Evolutionary conservation across 805 yeast genomes (phyloP).

Genomic region (Wickerhamiella azymoides): DNA sequence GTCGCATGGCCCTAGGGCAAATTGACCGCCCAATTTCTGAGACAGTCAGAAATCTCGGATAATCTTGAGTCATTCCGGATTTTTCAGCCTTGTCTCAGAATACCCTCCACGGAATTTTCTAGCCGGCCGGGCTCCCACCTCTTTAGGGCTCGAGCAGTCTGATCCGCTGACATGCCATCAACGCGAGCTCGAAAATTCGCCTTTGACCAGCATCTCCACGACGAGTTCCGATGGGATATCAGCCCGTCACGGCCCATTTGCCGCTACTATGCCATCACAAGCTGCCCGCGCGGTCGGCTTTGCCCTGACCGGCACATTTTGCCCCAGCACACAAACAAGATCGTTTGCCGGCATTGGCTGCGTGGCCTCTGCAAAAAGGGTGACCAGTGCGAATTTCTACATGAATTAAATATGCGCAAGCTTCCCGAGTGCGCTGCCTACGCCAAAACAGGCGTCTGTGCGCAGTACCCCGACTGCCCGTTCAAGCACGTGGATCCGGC

Average conservation of each 20-base stretch:
- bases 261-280: constrained; percentile 50
- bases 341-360: constrained; percentile 97
- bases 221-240: constrained; percentile 67
- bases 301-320: constrained; percentile 81
- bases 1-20: too few species aligned
- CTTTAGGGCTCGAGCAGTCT: background rate
- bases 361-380: constrained; percentile 95
- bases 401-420: constrained; percentile 82
- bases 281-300: constrained; percentile 73
- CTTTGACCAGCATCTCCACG: constrained; percentile 70
- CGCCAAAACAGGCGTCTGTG: constrained; percentile 55
- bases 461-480: constrained; percentile 87
- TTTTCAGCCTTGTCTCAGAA: too few species aligned
- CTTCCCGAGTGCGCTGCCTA: constrained; percentile 95
- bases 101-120: background rate
- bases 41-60: too few species aligned
- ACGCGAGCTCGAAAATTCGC: constrained; percentile 35
- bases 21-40: too few species aligned
- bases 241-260: constrained; percentile 88
- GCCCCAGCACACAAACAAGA: constrained; percentile 51
- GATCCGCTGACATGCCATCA: constrained; percentile 20
- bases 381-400: constrained; percentile 89
- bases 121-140: background rate
- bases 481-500: constrained; percentile 85
- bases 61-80: too few species aligned